Evolutionary conservation across 345 rosid genomes (phyloP).

Genomic region (Citrus inodora): DNA sequence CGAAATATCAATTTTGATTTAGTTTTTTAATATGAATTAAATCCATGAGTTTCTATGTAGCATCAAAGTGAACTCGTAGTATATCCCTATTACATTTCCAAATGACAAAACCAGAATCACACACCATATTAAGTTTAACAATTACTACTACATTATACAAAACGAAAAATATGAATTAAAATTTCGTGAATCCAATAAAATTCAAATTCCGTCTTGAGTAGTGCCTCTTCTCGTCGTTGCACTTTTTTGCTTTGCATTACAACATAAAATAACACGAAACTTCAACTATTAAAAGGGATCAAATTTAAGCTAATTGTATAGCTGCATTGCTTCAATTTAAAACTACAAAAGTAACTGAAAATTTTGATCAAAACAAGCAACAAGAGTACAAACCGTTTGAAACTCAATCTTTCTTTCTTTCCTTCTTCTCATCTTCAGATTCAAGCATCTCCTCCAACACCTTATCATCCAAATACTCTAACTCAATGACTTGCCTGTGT

Average conservation of each 20-base stretch:
- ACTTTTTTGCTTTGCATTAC: background rate
- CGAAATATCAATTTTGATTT: too few relatives aligned
- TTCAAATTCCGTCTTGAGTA: background rate
- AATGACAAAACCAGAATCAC: too few relatives aligned
- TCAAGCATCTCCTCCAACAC: constrained; percentile 87
- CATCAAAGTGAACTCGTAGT: too few relatives aligned
- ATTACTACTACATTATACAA: too few relatives aligned
- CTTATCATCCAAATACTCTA: constrained; percentile 71
- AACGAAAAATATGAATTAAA: too few relatives aligned
- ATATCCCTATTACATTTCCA: too few relatives aligned
- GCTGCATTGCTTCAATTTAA: background rate
- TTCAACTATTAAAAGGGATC: background rate
- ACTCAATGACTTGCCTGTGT: constrained; percentile 57
- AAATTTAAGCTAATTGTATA: background rate
- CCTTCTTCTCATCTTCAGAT: constrained; percentile 58
- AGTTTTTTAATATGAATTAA: too few relatives aligned
- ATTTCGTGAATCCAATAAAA: background rate
- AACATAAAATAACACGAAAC: background rate
- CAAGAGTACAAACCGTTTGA: background rate
- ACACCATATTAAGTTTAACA: too few relatives aligned
- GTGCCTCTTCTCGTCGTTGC: background rate
- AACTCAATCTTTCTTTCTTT: constrained; percentile 15
- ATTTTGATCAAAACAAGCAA: background rate
- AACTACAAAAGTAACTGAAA: background rate
- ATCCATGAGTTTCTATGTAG: too few relatives aligned